Evolutionary conservation across 345 rosid species (phyloP).

Genomic region (Lumnitzera racemosa): DNA sequence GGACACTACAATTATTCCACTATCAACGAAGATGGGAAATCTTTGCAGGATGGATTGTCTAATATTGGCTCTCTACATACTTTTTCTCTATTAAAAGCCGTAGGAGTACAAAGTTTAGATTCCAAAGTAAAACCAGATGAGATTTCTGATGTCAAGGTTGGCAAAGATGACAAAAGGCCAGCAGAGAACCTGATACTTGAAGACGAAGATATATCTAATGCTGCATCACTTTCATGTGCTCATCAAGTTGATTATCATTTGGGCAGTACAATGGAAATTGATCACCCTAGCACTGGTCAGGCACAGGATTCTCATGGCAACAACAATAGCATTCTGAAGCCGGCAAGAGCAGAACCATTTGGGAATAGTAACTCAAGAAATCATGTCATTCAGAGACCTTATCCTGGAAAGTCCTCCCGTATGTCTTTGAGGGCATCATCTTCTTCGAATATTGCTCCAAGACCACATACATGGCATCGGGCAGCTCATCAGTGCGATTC

Average conservation of each 20-base stretch:
- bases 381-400: constrained; percentile 30
- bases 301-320: constrained; percentile 18
- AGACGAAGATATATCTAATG: constrained; percentile 21
- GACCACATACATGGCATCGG: constrained; percentile 78
- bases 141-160: constrained; percentile 23
- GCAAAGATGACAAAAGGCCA: constrained; percentile 19
- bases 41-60: constrained; percentile 27
- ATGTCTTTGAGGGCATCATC: constrained; percentile 33
- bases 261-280: constrained; percentile 18
- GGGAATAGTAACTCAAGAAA: constrained; percentile 33
- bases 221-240: constrained; percentile 20
- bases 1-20: constrained; percentile 17
- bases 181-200: constrained; percentile 21
- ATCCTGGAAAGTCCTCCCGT: constrained; percentile 29
- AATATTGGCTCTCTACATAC: constrained; percentile 32
- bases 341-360: constrained; percentile 23
- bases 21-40: constrained; percentile 23
- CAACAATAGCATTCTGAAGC: constrained; percentile 15
- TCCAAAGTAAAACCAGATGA: constrained; percentile 20
- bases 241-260: constrained; percentile 18
- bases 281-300: constrained; percentile 21
- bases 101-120: constrained; percentile 11
- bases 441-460: constrained; percentile 37
- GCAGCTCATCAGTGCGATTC: constrained; percentile 26
- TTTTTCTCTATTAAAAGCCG: constrained; percentile 11